Conservation (phyloP, 139 green algal genomes). For the Tetradesmus obliquus region DNA sequence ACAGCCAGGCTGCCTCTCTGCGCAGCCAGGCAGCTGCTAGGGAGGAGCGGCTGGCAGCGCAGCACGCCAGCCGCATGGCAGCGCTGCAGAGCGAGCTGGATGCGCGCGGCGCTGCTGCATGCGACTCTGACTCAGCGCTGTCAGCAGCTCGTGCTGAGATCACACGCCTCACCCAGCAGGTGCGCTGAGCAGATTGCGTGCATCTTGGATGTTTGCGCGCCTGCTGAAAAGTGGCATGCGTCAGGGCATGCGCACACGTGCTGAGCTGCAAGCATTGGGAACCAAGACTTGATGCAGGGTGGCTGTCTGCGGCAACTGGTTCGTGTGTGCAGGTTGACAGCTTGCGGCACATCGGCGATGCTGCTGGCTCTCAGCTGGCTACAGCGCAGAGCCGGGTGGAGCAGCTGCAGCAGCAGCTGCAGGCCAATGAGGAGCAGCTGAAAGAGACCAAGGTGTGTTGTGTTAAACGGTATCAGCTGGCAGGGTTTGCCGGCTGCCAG, state of each 20-base stretch:
- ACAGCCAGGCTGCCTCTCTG: neutral
- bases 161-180: neutral
- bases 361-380: neutral
- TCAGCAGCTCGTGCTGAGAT: neutral
- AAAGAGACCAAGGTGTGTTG: neutral
- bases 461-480: neutral
- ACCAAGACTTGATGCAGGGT: too few relatives aligned
- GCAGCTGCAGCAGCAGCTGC: neutral
- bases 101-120: neutral
- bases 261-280: too few relatives aligned
- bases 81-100: conserved; percentile 38
- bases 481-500: neutral
- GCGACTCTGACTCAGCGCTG: conserved; percentile 5
- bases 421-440: neutral
- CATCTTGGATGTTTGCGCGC: neutral
- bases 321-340: neutral
- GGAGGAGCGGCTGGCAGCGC: conserved; percentile 21
- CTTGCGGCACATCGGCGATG: conserved; percentile 1
- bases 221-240: too few relatives aligned
- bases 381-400: neutral
- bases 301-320: neutral
- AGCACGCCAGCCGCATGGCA: conserved; percentile 3
- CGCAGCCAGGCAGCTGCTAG: conserved; percentile 16
- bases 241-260: too few relatives aligned
- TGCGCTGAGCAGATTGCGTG: neutral